phyloP scores from a whole-genome alignment of 2,329 filamentous ascomycete species.

The Aspergillus transmontanensis region DNA sequence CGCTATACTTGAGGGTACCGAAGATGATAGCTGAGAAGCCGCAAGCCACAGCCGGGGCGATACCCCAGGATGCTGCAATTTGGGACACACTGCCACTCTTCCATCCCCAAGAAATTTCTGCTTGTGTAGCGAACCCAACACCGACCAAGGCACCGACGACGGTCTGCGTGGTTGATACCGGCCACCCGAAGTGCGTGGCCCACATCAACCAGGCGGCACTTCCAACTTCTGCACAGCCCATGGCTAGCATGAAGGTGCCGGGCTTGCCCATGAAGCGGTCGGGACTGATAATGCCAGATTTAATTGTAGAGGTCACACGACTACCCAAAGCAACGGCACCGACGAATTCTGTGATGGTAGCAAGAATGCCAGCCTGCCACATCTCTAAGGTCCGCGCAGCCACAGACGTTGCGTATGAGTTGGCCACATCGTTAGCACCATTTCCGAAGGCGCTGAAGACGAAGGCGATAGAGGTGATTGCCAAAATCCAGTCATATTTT shows the following conservation, averaged over 20 bases:
- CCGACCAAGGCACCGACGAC: slow-evolving; percentile 41
- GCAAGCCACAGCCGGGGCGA: slow-evolving; percentile 52
- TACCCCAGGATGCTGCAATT: slow-evolving; percentile 52
- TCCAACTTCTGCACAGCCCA: slow-evolving; percentile 39
- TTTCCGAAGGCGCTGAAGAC: slow-evolving; percentile 33
- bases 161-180: slow-evolving; percentile 47
- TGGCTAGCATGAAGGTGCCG: slow-evolving; percentile 42
- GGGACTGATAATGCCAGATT: slow-evolving; percentile 47
- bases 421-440: slow-evolving; percentile 53
- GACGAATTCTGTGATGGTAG: slow-evolving; percentile 54
- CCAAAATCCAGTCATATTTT: slow-evolving; percentile 34
- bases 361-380: slow-evolving; percentile 54
- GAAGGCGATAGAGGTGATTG: slow-evolving; percentile 31
- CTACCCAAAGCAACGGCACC: slow-evolving; percentile 56
- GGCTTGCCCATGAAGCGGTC: slow-evolving; percentile 39
- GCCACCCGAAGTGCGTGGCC: slow-evolving; percentile 40
- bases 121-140: slow-evolving; percentile 28
- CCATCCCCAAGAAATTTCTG: slow-evolving; percentile 38
- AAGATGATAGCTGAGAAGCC: slow-evolving; percentile 54
- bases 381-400: slow-evolving; percentile 56
- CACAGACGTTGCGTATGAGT: slow-evolving; percentile 57
- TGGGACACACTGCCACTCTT: slow-evolving; percentile 49
- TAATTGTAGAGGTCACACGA: slow-evolving; percentile 48
- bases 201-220: slow-evolving; percentile 41
- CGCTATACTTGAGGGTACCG: slow-evolving; percentile 51